phyloP scores from a whole-genome alignment of 768 basidiomycete genomes.

The Boletus rufocinnamomeus region DNA sequence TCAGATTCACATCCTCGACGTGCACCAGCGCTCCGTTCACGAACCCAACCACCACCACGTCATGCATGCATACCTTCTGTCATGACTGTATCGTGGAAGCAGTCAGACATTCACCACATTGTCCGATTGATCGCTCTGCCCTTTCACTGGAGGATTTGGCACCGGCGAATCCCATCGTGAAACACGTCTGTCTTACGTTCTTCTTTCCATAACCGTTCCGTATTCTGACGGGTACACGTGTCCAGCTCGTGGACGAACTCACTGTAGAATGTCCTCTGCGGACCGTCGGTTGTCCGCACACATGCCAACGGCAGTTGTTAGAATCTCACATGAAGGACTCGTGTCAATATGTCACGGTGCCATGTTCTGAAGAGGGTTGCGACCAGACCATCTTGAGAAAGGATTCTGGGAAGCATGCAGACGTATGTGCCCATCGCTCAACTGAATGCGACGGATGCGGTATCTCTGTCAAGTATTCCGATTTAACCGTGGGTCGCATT shows the following conservation, averaged over 20 bases:
- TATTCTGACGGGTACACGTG: constrained; percentile 10
- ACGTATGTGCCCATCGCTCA: constrained; percentile 39
- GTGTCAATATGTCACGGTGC: constrained; percentile 58
- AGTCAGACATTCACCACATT: constrained; percentile 64
- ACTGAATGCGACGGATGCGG: constrained; percentile 44
- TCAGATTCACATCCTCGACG: constrained; percentile 7
- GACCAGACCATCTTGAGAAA: constrained; percentile 44
- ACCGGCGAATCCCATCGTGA: constrained; percentile 73
- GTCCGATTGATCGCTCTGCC: constrained; percentile 81
- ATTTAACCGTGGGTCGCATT: constrained; percentile 40
- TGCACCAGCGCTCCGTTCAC: constrained; percentile 63
- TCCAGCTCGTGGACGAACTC: constrained; percentile 81
- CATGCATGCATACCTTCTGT: constrained; percentile 88
- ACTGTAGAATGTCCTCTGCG: constrained; percentile 69
- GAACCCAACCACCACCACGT: constrained; percentile 70
- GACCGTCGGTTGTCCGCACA: constrained; percentile 58
- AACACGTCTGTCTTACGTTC: constrained; percentile 43
- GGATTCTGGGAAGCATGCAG: constrained; percentile 46
- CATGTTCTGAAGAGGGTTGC: constrained; percentile 53
- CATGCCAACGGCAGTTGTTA: constrained; percentile 69
- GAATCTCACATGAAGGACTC: constrained; percentile 58
- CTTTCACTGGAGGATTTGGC: constrained; percentile 58
- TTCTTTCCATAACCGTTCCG: constrained; percentile 3
- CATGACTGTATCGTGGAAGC: constrained; percentile 76
- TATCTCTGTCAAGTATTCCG: constrained; percentile 33